Evolutionary conservation across 495 filamentous ascomycete genomes (phyloP), one percentile per base, ranked within the genome.

Genomic region (Glonium stellatum): DNA sequence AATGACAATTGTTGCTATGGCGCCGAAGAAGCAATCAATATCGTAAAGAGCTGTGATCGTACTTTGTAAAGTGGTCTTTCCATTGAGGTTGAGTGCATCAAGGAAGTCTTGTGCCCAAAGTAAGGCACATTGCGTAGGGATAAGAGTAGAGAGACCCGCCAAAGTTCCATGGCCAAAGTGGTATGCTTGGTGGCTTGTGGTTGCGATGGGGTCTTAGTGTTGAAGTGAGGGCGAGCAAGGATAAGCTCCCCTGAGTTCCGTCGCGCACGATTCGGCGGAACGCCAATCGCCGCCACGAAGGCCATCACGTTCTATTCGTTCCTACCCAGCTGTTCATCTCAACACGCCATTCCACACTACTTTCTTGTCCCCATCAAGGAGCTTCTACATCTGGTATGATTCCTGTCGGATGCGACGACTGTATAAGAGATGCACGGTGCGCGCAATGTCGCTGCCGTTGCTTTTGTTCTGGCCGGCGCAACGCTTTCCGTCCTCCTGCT

Each of bases 41-140:
- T 84, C 82, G 72, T 87, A 87, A 19, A 86, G 76, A 5, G 84
- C 82, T 9, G 82, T 85, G n/a, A 83, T 76, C 0, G 82, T 86
- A 3, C 78, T 80, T 6, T 82, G 72, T 4, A 76, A 60, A 19
- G 72, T 76, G 1, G 76, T 79, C 52, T 78, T 78, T 12, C 72
- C 73, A 19, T 75, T 68, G 13, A 84, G 67, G 63, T 82, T 66
- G 34, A 79, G 72, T 12, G 74, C 69, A 51, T 82, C 72, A 15
- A 85, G 76, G 27, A 82, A 84, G 62, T 85, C 75, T 15, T 83
- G 27, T 83, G 48, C 39, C 80, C 81, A 60, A 84, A 82, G 60
- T 79, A 84, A 42, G 79, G 82, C 64, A 76, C 66, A 57, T 70
- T 78, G 37, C 60, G 18, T 44, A 44, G 13, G 18, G 13, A 18